These are phyloP conservation scores for Penicillium oxalicum DNA, from an alignment of 2,329 filamentous ascomycete genomes.

Conservation along the genomic window DNA sequence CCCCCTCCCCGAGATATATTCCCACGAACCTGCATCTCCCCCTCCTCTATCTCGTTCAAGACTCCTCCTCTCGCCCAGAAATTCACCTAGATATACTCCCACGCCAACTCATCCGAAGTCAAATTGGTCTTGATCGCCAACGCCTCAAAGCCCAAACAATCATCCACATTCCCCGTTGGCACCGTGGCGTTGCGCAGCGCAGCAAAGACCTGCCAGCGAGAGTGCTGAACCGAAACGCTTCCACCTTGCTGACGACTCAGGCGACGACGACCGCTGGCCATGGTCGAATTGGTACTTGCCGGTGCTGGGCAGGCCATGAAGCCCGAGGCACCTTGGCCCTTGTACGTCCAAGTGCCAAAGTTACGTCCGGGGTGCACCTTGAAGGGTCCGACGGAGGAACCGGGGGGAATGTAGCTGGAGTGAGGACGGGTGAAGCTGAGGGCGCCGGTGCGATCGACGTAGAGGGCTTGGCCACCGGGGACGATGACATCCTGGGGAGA, in stretches of 20 bases:
- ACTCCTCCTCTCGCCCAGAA: too few relatives aligned
- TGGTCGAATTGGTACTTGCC: conserved; percentile 6
- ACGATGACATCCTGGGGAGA: conserved; percentile 44
- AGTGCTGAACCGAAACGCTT: too few relatives aligned
- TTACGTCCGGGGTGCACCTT: conserved; percentile 25
- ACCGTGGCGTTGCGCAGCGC: conserved; percentile 34
- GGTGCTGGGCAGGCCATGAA: conserved; percentile 40
- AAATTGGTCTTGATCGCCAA: conserved; percentile 23
- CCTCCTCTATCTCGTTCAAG: too few relatives aligned
- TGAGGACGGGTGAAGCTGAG: conserved; percentile 54
- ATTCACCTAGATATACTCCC: conserved; percentile 34
- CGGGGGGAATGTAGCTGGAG: conserved; percentile 46
- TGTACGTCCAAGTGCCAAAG: conserved; percentile 25
- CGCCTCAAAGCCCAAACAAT: conserved; percentile 36
- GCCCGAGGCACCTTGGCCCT: conserved; percentile 29
- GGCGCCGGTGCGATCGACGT: conserved; percentile 49
- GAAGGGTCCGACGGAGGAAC: conserved; percentile 49
- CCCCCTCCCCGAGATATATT: too few relatives aligned
- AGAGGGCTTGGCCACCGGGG: conserved; percentile 58
- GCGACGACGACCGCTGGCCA: conserved; percentile 6
- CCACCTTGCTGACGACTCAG: background rate
- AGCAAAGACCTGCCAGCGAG: conserved; percentile 37
- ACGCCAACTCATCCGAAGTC: conserved; percentile 22
- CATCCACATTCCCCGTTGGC: conserved; percentile 31
- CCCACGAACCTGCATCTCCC: too few relatives aligned